These are phyloP conservation scores for Arthrobotrys conoides DNA, from an alignment of 2,329 filamentous ascomycete genomes.

Conservation along the genomic window DNA sequence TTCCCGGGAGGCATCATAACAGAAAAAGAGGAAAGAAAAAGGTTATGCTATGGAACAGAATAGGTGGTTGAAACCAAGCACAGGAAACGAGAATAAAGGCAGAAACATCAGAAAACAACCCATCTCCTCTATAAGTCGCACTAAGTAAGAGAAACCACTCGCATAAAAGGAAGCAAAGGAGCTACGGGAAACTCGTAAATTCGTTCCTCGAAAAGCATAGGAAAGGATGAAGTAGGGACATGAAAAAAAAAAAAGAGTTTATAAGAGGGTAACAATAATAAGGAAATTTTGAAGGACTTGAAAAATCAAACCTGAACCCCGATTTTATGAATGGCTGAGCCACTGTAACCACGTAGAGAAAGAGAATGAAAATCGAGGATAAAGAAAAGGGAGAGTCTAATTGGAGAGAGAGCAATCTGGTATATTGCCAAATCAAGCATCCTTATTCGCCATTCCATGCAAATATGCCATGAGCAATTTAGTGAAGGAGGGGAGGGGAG, in stretches of 20 bases:
- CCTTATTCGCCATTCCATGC: constrained; percentile 60
- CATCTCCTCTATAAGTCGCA: constrained; percentile 58
- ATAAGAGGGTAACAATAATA: constrained; percentile 15
- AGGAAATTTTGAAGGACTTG: constrained; percentile 19
- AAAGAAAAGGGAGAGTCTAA: constrained; percentile 24
- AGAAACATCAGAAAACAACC: constrained; percentile 36
- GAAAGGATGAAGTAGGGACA: constrained; percentile 14
- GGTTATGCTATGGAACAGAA: constrained; percentile 13
- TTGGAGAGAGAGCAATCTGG: constrained; percentile 51
- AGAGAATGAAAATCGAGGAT: constrained; percentile 31
- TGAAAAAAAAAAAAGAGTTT: background rate
- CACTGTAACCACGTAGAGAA: constrained; percentile 50
- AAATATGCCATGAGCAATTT: constrained; percentile 52
- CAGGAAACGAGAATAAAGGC: background rate
- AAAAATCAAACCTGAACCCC: constrained; percentile 60
- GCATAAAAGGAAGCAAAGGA: constrained; percentile 28
- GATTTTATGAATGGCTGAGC: constrained; percentile 59
- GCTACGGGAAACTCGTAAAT: constrained; percentile 51
- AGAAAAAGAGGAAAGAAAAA: background rate
- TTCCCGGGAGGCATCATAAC: constrained; percentile 16
- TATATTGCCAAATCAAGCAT: constrained; percentile 56
- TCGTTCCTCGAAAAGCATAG: constrained; percentile 47
- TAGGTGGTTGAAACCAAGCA: constrained; percentile 34
- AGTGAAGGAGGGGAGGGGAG: constrained; percentile 22
- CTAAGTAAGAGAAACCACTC: constrained; percentile 31